phyloP scores from a whole-genome alignment of 1,139 yeast genomes.

The Candida sanyaensis region DNA sequence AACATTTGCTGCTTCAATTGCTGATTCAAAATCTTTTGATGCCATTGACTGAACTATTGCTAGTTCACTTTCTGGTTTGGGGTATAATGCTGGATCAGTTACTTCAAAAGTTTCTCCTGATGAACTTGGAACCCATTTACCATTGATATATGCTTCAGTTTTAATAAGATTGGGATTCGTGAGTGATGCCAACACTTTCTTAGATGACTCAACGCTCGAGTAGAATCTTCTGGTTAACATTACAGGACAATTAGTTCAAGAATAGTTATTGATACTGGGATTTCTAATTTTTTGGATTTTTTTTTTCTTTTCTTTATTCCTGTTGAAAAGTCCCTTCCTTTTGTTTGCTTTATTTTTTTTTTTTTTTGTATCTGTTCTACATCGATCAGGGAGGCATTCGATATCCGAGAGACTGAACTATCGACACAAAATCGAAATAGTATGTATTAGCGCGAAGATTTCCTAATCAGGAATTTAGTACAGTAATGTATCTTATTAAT shows the following conservation, averaged over 20 bases:
- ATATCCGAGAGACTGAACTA: too few relatives aligned
- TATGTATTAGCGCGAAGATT: too few relatives aligned
- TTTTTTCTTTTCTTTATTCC: too few relatives aligned
- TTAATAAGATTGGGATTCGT: constrained; percentile 33
- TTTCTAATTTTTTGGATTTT: neutral
- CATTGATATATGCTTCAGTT: constrained; percentile 46
- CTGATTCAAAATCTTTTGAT: constrained; percentile 34
- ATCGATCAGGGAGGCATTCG: too few relatives aligned
- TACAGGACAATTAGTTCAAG: too few relatives aligned
- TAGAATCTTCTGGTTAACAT: constrained; percentile 12
- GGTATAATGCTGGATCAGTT: constrained; percentile 44
- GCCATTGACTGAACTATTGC: constrained; percentile 42
- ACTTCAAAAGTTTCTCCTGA: constrained; percentile 35
- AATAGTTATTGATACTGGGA: neutral
- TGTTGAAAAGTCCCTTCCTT: too few relatives aligned
- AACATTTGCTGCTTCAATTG: constrained; percentile 38
- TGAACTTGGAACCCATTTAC: constrained; percentile 39
- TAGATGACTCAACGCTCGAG: constrained; percentile 15
- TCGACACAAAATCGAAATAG: too few relatives aligned
- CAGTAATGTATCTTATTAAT: neutral
- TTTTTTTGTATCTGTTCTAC: too few relatives aligned
- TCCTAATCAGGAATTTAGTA: too few relatives aligned
- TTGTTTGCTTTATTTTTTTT: too few relatives aligned
- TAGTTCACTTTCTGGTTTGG: constrained; percentile 29
- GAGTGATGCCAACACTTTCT: constrained; percentile 21